Base-by-base conservation (phyloP, 1,284 basidiomycete genomes). In the Tetrapyrgos nigripes region DNA sequence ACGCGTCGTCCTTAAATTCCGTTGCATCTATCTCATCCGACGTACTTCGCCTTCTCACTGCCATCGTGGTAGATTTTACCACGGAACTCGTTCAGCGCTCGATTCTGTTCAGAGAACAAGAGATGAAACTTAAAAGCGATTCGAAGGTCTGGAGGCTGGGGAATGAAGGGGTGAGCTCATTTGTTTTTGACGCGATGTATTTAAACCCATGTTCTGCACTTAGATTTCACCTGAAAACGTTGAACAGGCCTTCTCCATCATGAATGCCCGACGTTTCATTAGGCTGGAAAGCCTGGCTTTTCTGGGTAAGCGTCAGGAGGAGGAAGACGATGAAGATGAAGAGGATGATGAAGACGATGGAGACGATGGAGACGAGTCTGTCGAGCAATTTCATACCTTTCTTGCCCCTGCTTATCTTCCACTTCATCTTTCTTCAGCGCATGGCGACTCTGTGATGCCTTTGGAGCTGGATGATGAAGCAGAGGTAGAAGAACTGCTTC, bases 81-180 rank as follows among this genome's bases (percentile, higher is more conserved):
- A 78, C 79, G 8, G 77, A 83, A 47, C 58, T 84, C 0, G 71
- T 87, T 9, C 80, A 82, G 53, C 77, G 77, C 19, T 74, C 80
- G 13, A 79, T 89, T 46, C 73, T 81, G 6, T 73, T 79, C 35
- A 79, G 80, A 47, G 87, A 89, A 63, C 81, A 85, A 60, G 87
- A 88, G 61, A 70, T 75, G 50, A 70, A 72, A 28, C 67, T 85
- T 63, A 89, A 88, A 70, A 72, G 75, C 37, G 79, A 80, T 29
- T 82, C 81, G 40, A 88, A 83, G 64, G 84, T 79, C 3, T 91
- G 88, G 86, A 74, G 78, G 31, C 65, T 79, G 60, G 62, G 64
- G 35, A 66, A 60, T 35, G 66, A 75, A 43, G 71, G 75, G 59
- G 73, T 77, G 29, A 56, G 59, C 53, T 37, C 11, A 24, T 17